A percentile compares a stretch with the other conserved stretches of the same genome.
These are phyloP conservation scores for Naganishia cerealis DNA, from an alignment of 1,284 basidiomycete species.

Conservation along the genomic window DNA sequence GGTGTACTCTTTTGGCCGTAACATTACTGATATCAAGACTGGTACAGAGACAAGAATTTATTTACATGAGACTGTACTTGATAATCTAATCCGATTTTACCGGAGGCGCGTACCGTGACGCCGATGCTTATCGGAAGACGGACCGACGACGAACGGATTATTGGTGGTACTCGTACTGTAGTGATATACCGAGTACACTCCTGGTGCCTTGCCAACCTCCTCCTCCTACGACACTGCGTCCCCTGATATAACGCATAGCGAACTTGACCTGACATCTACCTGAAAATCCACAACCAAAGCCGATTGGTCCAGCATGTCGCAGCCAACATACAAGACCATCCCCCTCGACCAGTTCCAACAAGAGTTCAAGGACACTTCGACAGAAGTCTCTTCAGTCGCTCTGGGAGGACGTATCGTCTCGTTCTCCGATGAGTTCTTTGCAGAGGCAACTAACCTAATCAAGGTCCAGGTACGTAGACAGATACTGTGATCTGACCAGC, in stretches of 20 bases:
- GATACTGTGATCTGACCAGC: neutral
- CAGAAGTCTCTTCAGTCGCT: constrained; percentile 83
- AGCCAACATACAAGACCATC: constrained; percentile 41
- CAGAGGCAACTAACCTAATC: constrained; percentile 78
- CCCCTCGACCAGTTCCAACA: constrained; percentile 62
- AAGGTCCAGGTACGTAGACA: constrained; percentile 66
- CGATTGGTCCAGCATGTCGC: constrained; percentile 3
- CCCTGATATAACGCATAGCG: neutral
- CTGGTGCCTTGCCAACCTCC: too few relatives aligned
- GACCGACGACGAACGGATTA: neutral
- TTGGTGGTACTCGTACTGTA: neutral
- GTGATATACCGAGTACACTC: too few relatives aligned
- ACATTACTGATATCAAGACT: neutral
- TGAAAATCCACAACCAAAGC: neutral
- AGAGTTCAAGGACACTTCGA: constrained; percentile 61
- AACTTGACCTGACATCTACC: neutral
- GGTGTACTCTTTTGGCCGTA: neutral
- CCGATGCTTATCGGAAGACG: neutral
- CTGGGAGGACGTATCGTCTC: constrained; percentile 74
- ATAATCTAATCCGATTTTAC: neutral
- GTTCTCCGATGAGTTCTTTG: constrained; percentile 95
- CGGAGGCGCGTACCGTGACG: neutral
- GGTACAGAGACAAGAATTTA: neutral
- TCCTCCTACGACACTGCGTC: neutral
- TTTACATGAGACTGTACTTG: neutral